These are phyloP conservation scores for Flaveria linearis DNA, from an alignment of 129 eudicot genomes.

Conservation along the genomic window DNA sequence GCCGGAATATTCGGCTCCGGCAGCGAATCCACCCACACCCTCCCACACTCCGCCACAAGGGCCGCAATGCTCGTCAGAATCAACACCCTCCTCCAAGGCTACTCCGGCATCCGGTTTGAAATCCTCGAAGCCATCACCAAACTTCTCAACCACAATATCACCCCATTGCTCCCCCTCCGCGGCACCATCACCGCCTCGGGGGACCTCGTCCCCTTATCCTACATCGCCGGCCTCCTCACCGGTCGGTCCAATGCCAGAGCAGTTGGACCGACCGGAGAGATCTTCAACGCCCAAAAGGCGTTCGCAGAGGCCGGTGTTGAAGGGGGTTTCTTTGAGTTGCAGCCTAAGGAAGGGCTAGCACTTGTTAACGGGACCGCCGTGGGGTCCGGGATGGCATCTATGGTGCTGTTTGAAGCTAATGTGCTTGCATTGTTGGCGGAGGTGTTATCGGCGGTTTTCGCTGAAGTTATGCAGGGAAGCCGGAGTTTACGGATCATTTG, in stretches of 20 bases:
- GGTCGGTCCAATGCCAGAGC: conserved; percentile 71
- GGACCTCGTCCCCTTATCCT: conserved; percentile 70
- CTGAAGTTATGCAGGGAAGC: conserved; percentile 79
- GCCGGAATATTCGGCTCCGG: conserved; percentile 88
- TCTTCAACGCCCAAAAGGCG: conserved; percentile 49
- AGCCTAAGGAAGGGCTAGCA: conserved; percentile 80
- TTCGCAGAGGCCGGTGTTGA: conserved; percentile 50
- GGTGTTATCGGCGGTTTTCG: conserved; percentile 61
- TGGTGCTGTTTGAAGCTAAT: conserved; percentile 68
- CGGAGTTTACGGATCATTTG: conserved; percentile 76
- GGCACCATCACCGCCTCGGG: conserved; percentile 81
- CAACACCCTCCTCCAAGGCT: conserved; percentile 88
- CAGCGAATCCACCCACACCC: conserved; percentile 57
- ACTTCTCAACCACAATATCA: conserved; percentile 60
- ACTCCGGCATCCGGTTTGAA: conserved; percentile 81
- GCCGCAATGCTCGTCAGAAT: conserved; percentile 82
- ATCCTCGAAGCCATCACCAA: conserved; percentile 67
- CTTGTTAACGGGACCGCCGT: conserved; percentile 82
- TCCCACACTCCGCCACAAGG: conserved; percentile 67
- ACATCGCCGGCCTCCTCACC: conserved; percentile 71
- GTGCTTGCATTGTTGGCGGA: conserved; percentile 57
- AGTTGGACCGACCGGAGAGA: conserved; percentile 52
- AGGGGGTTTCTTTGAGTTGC: conserved; percentile 67
- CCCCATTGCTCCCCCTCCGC: conserved; percentile 73
- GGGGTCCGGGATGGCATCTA: conserved; percentile 73